Percentiles rank a stretch among this genome's conserved stretches.
Conservation (phyloP, 768 basidiomycete species). For the Lactarius pseudohatsudake region DNA sequence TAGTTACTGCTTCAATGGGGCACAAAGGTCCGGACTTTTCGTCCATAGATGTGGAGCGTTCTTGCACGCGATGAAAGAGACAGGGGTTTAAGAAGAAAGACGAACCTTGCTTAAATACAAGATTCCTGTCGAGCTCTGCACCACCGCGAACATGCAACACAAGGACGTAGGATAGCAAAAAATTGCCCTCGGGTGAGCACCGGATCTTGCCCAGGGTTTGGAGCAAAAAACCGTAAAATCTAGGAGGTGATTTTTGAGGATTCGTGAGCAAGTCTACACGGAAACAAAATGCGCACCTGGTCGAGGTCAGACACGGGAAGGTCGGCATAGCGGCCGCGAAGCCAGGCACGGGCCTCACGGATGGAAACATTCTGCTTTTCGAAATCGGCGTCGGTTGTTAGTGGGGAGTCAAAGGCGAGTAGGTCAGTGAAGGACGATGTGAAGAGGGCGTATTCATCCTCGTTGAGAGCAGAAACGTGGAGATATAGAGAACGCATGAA, state of each 20-base stretch:
- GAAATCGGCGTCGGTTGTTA: slow-evolving; percentile 48
- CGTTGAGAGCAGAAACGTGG: slow-evolving; percentile 74
- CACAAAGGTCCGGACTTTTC: neutral
- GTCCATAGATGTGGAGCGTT: neutral
- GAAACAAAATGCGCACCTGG: slow-evolving; percentile 43
- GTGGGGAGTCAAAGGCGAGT: slow-evolving; percentile 28
- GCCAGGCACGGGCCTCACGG: slow-evolving; percentile 73
- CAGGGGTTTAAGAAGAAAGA: slow-evolving; percentile 8
- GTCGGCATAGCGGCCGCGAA: slow-evolving; percentile 65
- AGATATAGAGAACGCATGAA: slow-evolving; percentile 57
- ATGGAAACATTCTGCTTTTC: slow-evolving; percentile 54
- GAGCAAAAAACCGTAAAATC: slow-evolving; percentile 67
- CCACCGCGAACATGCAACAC: slow-evolving; percentile 61
- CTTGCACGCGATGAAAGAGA: neutral
- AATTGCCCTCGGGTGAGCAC: slow-evolving; percentile 67
- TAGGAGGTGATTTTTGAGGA: slow-evolving; percentile 31
- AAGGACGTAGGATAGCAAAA: slow-evolving; percentile 70
- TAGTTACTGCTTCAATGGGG: neutral
- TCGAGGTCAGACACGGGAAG: slow-evolving; percentile 56
- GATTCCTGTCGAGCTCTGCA: slow-evolving; percentile 57
- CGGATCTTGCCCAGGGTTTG: slow-evolving; percentile 52
- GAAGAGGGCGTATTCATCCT: slow-evolving; percentile 69
- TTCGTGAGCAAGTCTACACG: neutral
- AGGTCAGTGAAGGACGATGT: slow-evolving; percentile 54
- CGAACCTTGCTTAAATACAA: slow-evolving; percentile 78